Conservation (phyloP, 2,329 filamentous ascomycete species). For the Cladosporium sphaerospermum region DNA sequence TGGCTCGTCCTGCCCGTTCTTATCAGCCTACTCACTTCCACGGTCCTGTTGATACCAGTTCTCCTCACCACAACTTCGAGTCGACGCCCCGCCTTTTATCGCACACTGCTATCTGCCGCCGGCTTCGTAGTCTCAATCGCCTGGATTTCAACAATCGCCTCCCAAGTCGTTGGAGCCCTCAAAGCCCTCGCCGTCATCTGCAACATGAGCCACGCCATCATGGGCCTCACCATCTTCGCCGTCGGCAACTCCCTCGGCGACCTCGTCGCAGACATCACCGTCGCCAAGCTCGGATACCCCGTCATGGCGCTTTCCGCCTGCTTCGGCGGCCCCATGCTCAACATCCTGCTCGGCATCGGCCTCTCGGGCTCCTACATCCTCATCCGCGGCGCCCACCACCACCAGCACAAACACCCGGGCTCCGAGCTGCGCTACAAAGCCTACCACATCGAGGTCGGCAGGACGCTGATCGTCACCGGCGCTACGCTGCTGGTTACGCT, state of each 20-base stretch:
- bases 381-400: constrained; percentile 59
- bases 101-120: constrained; percentile 74
- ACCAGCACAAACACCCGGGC: constrained; percentile 61
- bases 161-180: constrained; percentile 89
- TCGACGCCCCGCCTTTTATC: constrained; percentile 60
- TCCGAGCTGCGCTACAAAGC: constrained; percentile 61
- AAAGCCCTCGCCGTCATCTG: constrained; percentile 90
- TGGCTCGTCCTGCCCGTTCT: constrained; percentile 52
- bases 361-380: constrained; percentile 85
- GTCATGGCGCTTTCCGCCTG: constrained; percentile 95
- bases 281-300: constrained; percentile 86
- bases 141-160: constrained; percentile 94
- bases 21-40: constrained; percentile 48
- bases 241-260: constrained; percentile 94
- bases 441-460: constrained; percentile 78
- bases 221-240: constrained; percentile 92
- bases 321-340: constrained; percentile 97
- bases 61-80: constrained; percentile 62
- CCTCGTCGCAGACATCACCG: constrained; percentile 87
- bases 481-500: constrained; percentile 78
- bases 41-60: constrained; percentile 60
- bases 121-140: constrained; percentile 88
- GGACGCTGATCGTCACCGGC: constrained; percentile 77
- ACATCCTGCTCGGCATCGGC: constrained; percentile 93
- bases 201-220: constrained; percentile 87